Percentiles rank a stretch among this genome's conserved stretches.
phyloP scores from a whole-genome alignment of 2,329 filamentous ascomycete genomes.

The Nemania sp. region DNA sequence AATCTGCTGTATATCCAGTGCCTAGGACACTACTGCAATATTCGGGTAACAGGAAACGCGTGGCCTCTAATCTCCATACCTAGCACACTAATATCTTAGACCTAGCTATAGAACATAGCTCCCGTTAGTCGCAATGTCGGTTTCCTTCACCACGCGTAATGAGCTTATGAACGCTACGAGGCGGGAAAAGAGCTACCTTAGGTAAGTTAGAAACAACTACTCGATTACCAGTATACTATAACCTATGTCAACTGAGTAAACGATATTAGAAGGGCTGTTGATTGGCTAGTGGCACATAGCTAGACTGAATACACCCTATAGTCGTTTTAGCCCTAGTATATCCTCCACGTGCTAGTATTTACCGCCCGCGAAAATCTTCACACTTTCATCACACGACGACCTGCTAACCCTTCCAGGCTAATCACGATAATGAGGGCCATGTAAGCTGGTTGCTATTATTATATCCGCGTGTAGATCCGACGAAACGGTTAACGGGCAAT shows the following conservation, averaged over 20 bases:
- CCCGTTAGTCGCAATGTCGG: background rate
- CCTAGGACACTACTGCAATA: too few species aligned
- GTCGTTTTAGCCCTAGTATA: background rate
- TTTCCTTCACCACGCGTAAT: constrained; percentile 2
- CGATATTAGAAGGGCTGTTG: background rate
- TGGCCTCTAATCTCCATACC: background rate
- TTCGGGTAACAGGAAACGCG: constrained; percentile 2
- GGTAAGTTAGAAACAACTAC: background rate
- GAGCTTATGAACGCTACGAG: background rate
- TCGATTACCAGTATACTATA: too few species aligned
- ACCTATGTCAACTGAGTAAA: background rate
- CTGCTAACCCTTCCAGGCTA: background rate
- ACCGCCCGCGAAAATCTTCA: background rate
- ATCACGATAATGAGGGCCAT: background rate
- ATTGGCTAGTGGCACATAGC: background rate
- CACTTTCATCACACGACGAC: background rate
- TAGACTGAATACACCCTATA: background rate
- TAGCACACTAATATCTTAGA: background rate
- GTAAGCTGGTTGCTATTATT: constrained; percentile 10
- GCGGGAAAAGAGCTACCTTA: background rate
- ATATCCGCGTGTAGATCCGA: constrained; percentile 3
- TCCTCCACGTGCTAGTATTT: background rate
- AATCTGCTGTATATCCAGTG: too few species aligned
- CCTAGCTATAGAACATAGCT: background rate
- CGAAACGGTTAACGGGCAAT: background rate